A percentile compares a stretch with the other conserved stretches of the same genome.
Evolutionary conservation across 305 asterid genomes (phyloP).

Genomic region (Euphrasia arctica): DNA sequence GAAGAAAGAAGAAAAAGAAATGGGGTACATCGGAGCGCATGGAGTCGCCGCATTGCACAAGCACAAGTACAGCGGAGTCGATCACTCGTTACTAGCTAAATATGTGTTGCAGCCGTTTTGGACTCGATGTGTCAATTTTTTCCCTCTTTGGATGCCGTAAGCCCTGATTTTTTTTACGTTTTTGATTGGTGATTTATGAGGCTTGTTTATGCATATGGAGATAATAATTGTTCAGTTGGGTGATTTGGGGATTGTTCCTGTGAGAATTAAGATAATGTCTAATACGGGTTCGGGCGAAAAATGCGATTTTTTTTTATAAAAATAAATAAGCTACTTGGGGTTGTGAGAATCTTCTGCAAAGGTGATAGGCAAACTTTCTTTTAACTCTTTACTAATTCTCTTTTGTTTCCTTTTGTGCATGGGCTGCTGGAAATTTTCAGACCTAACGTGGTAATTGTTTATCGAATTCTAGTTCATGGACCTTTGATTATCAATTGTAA

Average conservation of each 20-base stretch:
- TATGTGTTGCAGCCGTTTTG: slow-evolving; percentile 88
- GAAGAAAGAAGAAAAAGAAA: slow-evolving; percentile 20
- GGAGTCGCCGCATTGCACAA: slow-evolving; percentile 71
- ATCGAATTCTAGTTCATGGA: slow-evolving; percentile 15
- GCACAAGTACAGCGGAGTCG: slow-evolving; percentile 93
- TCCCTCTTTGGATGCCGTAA: slow-evolving; percentile 99
- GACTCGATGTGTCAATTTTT: slow-evolving; percentile 70
- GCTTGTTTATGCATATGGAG: slow-evolving; percentile 2
- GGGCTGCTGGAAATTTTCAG: slow-evolving; percentile 47
- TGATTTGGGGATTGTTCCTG: slow-evolving; percentile 12
- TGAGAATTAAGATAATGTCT: not conserved
- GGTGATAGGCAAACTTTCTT: not conserved
- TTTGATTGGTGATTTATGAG: not conserved
- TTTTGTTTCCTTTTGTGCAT: slow-evolving; percentile 32
- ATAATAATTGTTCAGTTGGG: slow-evolving; percentile 8
- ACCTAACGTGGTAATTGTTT: slow-evolving; percentile 72
- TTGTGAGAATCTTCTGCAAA: too few species aligned
- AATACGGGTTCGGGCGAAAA: too few species aligned
- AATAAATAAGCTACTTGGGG: too few species aligned
- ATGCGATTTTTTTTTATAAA: too few species aligned
- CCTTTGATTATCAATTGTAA: slow-evolving; percentile 19
- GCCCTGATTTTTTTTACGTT: slow-evolving; percentile 17
- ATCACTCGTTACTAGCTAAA: slow-evolving; percentile 73
- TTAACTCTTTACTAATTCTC: slow-evolving; percentile 27
- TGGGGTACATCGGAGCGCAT: slow-evolving; percentile 90